Base-by-base conservation (phyloP, 192 early-diverging fungal genomes). In the Coemansia sp. region DNA sequence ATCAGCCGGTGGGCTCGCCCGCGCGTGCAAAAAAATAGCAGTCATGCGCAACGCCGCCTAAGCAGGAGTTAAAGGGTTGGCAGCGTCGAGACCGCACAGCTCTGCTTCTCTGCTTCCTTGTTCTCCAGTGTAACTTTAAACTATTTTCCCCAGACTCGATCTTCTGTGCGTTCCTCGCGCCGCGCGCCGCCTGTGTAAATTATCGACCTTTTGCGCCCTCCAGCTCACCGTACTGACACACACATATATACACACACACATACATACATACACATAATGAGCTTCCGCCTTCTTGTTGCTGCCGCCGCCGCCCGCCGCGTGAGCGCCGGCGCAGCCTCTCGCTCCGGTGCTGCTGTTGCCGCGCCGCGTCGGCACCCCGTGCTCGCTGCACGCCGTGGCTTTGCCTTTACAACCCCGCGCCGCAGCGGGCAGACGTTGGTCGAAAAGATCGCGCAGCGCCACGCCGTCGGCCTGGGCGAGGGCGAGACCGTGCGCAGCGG, bases 381-480 rank as follows among this genome's bases (percentile, higher is more conserved):
- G 17, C 51, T 62, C 8, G 34, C 13, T 4, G 32, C 55, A 8
- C 60, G 39, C 29, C 72, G 72, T 56, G 43, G 56, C 19, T 59
- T 67, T 25, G 9, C 56, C 23, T 60, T 65, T 17, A 56, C 62
- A 2, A 50, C 69, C 15, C 41, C 33, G 19, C 52, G 38, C 40
- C 56, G 35, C 27, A 47, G 50, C 42, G 58, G 62, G 18, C 93
- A 95, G 68, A 97, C 89, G 37, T 69, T 96, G 60, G 83, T 99
- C 15, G 96, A 99, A 63, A 94, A 95, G 70, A 95, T 99, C 56
- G 93, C 87, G 5, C 93, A 97, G 72, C 82, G 84, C 39, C 93
- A 95, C 60, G 87, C 93, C 3, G 79, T 92, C 5, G 88, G 87
- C 32, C 67, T 94, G 7, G 60, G 80, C 5, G 72, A 80, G 6